Conservation (phyloP, 192 early-diverging fungal species). For the Funneliformis geosporum region DNA sequence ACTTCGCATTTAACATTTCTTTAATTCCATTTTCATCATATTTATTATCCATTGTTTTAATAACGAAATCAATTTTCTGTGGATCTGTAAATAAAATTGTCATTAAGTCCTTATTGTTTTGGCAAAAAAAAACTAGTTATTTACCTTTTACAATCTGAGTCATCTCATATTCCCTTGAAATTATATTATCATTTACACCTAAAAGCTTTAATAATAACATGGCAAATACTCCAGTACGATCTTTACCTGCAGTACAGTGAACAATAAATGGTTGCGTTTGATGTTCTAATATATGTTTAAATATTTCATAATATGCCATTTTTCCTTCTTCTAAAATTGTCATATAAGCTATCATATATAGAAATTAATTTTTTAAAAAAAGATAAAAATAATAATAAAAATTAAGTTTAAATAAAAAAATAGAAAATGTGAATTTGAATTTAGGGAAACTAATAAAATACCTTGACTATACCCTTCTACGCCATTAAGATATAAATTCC, state of each 20-base stretch:
- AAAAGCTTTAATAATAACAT: slow-evolving; percentile 61
- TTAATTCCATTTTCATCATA: neutral
- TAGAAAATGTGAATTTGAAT: no score
- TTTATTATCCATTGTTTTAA: neutral
- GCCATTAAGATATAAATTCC: slow-evolving; percentile 52
- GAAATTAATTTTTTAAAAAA: neutral
- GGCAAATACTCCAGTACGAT: slow-evolving; percentile 63
- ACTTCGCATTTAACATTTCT: neutral
- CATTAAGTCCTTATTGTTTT: neutral
- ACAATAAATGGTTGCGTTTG: slow-evolving; percentile 52
- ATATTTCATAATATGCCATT: neutral
- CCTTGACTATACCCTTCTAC: slow-evolving; percentile 44
- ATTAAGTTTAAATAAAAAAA: no score
- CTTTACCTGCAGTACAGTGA: slow-evolving; percentile 75
- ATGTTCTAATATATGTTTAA: neutral
- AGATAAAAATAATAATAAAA: neutral
- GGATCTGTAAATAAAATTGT: neutral
- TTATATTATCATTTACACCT: slow-evolving; percentile 68
- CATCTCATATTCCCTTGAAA: slow-evolving; percentile 65
- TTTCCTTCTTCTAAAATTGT: neutral
- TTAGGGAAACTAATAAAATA: no score
- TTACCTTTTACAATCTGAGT: slow-evolving; percentile 31
- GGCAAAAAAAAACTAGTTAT: neutral
- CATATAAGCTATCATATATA: neutral
- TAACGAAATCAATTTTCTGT: neutral